A percentile compares a stretch with the other conserved stretches of the same genome.
Evolutionary conservation across 768 basidiomycete species (phyloP).

Genomic region (Agrocybe praecox): DNA sequence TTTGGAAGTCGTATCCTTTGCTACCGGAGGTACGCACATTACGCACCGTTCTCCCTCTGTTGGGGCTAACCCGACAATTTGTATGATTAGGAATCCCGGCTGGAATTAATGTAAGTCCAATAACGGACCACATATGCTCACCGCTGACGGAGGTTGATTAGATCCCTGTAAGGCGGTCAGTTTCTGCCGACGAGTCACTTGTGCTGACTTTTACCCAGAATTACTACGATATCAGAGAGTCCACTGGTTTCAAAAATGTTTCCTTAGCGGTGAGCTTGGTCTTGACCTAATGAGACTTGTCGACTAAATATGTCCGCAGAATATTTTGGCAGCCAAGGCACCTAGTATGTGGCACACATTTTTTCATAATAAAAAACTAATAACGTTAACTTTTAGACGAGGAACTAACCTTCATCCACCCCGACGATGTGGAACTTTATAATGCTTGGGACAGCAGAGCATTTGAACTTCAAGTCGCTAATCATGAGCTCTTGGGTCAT

Average conservation of each 20-base stretch:
- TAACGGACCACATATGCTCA: too few species aligned
- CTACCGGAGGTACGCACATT: conserved; percentile 67
- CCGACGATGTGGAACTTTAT: conserved; percentile 74
- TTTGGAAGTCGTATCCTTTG: conserved; percentile 79
- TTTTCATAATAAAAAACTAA: conserved; percentile 3
- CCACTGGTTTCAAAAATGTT: conserved; percentile 88
- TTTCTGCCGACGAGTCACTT: not conserved
- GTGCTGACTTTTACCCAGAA: conserved; percentile 42
- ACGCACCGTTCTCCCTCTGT: not conserved
- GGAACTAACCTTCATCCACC: conserved; percentile 80
- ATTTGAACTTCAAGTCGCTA: conserved; percentile 89
- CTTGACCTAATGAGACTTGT: not conserved
- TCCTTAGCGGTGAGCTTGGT: conserved; percentile 63
- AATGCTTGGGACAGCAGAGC: conserved; percentile 77
- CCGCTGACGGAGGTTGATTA: conserved; percentile 23
- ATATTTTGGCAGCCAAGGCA: conserved; percentile 86
- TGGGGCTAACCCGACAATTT: not conserved
- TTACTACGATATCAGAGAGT: conserved; percentile 83
- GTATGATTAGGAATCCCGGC: conserved; percentile 67
- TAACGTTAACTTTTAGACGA: conserved; percentile 50
- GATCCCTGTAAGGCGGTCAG: conserved; percentile 57
- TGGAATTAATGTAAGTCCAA: conserved; percentile 72
- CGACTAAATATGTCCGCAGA: conserved; percentile 38
- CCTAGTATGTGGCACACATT: conserved; percentile 51
- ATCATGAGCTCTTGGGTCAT: conserved; percentile 87